A percentile compares a stretch with the other conserved stretches of the same genome.
These are phyloP conservation scores for Hypoxylon sp. DNA, from an alignment of 2,329 filamentous ascomycete genomes.

Conservation along the genomic window DNA sequence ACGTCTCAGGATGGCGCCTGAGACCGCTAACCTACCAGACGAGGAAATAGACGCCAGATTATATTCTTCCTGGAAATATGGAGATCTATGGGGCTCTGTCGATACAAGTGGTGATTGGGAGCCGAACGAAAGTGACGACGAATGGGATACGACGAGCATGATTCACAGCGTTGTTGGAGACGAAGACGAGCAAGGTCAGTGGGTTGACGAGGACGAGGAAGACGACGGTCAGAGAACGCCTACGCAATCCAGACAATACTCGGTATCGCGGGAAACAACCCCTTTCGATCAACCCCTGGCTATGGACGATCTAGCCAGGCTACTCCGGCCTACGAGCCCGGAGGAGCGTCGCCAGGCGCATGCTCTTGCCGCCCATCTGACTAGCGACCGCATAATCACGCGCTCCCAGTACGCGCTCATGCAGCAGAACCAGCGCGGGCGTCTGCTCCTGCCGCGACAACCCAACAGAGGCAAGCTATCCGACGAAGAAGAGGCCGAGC, in stretches of 20 bases:
- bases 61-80: conserved; percentile 87
- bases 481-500: conserved; percentile 71
- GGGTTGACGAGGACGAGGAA: conserved; percentile 58
- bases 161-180: conserved; percentile 66
- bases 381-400: conserved; percentile 80
- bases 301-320: conserved; percentile 78
- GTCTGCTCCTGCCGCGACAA: conserved; percentile 69
- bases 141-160: conserved; percentile 85
- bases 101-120: conserved; percentile 86
- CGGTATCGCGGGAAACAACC: conserved; percentile 64
- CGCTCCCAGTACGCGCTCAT: conserved; percentile 81
- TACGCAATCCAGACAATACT: conserved; percentile 72
- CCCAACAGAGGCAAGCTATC: conserved; percentile 59
- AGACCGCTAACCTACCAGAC: conserved; percentile 67
- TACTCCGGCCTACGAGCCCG: conserved; percentile 83
- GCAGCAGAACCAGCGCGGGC: conserved; percentile 77
- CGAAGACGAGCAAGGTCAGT: conserved; percentile 65
- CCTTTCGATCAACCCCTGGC: conserved; percentile 76
- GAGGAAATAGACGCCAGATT: conserved; percentile 79
- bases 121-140: conserved; percentile 67
- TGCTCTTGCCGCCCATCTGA: conserved; percentile 84
- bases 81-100: conserved; percentile 86
- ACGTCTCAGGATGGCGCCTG: conserved; percentile 62
- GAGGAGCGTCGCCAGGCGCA: conserved; percentile 87
- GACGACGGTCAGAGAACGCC: conserved; percentile 77